Evolutionary conservation across 176 grass and related monocot genomes (phyloP).

Genomic region (Carex myosuroides): DNA sequence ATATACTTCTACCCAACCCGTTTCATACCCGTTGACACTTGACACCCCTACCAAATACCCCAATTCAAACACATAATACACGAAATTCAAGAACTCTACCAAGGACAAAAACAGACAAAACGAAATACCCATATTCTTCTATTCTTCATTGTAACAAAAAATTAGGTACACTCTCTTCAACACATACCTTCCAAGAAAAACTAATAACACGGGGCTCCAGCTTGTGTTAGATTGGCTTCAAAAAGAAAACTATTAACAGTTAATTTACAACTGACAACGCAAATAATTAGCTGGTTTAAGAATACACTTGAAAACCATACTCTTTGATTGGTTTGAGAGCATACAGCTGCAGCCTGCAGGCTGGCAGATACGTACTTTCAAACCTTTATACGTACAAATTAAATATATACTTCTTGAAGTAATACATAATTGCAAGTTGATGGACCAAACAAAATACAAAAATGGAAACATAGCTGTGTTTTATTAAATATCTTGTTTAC

Average conservation of each 20-base stretch:
- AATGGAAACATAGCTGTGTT: background rate
- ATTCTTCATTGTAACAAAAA: background rate
- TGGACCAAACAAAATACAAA: background rate
- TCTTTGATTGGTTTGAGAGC: background rate
- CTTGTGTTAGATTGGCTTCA: background rate
- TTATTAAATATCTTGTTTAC: background rate
- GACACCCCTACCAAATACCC: too few relatives aligned
- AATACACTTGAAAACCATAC: background rate
- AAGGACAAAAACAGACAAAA: too few relatives aligned
- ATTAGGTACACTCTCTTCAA: background rate
- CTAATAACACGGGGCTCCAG: background rate
- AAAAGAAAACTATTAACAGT: background rate
- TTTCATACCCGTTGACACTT: too few relatives aligned
- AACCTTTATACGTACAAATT: background rate
- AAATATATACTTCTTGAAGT: background rate
- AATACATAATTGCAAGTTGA: background rate
- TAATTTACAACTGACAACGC: background rate
- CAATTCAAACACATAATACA: too few relatives aligned
- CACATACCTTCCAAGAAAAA: background rate
- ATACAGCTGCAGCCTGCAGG: background rate
- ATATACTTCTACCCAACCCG: too few relatives aligned
- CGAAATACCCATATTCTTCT: too few relatives aligned
- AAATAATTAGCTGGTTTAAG: background rate
- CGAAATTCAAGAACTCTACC: too few relatives aligned
- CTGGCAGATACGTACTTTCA: background rate